Percentiles rank a stretch among this genome's conserved stretches.
Evolutionary conservation across 768 basidiomycete species (phyloP).

Genomic region (Mycena metata): DNA sequence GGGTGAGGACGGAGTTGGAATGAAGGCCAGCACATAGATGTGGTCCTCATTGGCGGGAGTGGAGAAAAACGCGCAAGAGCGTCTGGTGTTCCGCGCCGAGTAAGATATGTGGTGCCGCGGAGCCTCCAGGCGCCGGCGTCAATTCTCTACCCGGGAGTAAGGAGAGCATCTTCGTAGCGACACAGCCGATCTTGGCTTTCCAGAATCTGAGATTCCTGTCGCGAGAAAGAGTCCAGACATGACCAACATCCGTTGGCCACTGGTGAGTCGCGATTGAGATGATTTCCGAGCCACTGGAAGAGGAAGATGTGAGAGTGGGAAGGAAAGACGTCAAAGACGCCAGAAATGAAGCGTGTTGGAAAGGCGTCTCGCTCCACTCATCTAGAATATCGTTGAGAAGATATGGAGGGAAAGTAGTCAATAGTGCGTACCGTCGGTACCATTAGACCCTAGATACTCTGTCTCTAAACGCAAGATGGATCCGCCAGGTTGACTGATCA

Average conservation of each 20-base stretch:
- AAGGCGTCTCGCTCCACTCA: slow-evolving; percentile 77
- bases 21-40: slow-evolving; percentile 78
- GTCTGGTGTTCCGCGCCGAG: slow-evolving; percentile 74
- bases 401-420: slow-evolving; percentile 34
- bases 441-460: slow-evolving; percentile 66
- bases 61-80: slow-evolving; percentile 75
- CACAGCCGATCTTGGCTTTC: slow-evolving; percentile 82
- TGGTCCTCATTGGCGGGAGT: slow-evolving; percentile 60
- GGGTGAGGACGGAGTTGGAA: slow-evolving; percentile 74
- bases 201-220: slow-evolving; percentile 89
- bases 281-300: slow-evolving; percentile 68
- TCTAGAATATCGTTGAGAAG: slow-evolving; percentile 56
- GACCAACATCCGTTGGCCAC: slow-evolving; percentile 80
- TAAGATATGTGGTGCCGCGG: slow-evolving; percentile 57
- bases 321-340: slow-evolving; percentile 77
- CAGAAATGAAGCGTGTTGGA: slow-evolving; percentile 76
- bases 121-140: slow-evolving; percentile 46
- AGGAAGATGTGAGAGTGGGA: slow-evolving; percentile 62
- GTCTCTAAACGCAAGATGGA: slow-evolving; percentile 79
- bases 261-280: slow-evolving; percentile 80
- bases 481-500: slow-evolving; percentile 72
- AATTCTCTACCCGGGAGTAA: slow-evolving; percentile 49
- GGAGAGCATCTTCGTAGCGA: slow-evolving; percentile 71
- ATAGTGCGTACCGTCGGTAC: slow-evolving; percentile 66
- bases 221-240: slow-evolving; percentile 88